phyloP scores from a whole-genome alignment of 1,284 basidiomycete genomes.

The Bjerkandera adusta region DNA sequence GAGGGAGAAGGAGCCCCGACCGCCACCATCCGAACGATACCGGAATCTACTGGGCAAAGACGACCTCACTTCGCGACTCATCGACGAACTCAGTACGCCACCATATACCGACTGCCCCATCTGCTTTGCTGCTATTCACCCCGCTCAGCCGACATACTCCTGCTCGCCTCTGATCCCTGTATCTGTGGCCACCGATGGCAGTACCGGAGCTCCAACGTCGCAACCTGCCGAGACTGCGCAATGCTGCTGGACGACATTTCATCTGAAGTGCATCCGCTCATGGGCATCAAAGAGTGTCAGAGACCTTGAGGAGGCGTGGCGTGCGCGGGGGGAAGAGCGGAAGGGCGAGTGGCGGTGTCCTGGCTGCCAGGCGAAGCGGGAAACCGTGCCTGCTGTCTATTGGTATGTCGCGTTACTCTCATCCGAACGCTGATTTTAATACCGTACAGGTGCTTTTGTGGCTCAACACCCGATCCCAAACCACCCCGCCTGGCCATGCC shows the following conservation, averaged over 20 bases:
- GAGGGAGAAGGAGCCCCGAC: background rate
- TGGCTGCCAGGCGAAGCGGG: conserved; percentile 79
- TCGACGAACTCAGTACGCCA: conserved; percentile 55
- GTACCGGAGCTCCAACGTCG: conserved; percentile 22
- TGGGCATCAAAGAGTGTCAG: conserved; percentile 83
- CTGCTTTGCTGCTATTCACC: conserved; percentile 73
- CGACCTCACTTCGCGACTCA: conserved; percentile 71
- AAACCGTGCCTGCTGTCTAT: conserved; percentile 65
- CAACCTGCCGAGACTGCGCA: conserved; percentile 35
- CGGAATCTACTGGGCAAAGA: conserved; percentile 32
- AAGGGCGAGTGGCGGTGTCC: conserved; percentile 85
- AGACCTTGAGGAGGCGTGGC: conserved; percentile 73
- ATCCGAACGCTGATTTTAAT: background rate
- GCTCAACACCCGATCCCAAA: conserved; percentile 68
- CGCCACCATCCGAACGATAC: conserved; percentile 19
- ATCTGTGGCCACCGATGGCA: conserved; percentile 33
- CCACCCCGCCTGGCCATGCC: conserved; percentile 71
- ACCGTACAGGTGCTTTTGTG: conserved; percentile 78
- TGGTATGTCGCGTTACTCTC: conserved; percentile 39
- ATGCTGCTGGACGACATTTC: conserved; percentile 84
- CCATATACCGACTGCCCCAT: conserved; percentile 81
- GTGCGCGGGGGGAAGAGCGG: conserved; percentile 64
- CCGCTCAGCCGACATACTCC: conserved; percentile 74
- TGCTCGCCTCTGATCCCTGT: conserved; percentile 62
- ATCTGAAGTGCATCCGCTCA: conserved; percentile 75